Conservation (phyloP, 345 rosid genomes). For the Eucalyptus lansdowneana region DNA sequence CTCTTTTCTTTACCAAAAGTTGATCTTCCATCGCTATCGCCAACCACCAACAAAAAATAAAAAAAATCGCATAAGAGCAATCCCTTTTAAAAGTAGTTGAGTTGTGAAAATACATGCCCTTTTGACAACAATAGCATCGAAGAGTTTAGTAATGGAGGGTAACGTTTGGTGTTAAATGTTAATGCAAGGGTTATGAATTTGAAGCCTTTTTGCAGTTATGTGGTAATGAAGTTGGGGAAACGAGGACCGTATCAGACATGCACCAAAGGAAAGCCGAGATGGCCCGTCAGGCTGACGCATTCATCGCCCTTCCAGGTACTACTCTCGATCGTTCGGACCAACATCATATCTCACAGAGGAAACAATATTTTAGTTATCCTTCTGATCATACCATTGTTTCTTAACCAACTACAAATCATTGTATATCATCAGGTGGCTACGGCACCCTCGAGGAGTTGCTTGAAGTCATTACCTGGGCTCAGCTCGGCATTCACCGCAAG, state of each 20-base stretch:
- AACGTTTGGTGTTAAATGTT: background rate
- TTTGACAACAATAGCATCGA: background rate
- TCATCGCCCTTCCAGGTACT: constrained; percentile 88
- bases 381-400: background rate
- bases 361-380: background rate
- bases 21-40: background rate
- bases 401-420: background rate
- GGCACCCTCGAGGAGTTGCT: constrained; percentile 93
- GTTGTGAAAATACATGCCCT: background rate
- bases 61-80: background rate
- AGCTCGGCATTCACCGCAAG: constrained; percentile 88
- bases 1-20: background rate
- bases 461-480: constrained; percentile 98
- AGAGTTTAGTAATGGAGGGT: background rate
- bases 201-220: constrained; percentile 36
- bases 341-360: background rate
- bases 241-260: constrained; percentile 85
- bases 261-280: constrained; percentile 95
- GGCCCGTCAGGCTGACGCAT: constrained; percentile 95
- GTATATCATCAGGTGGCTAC: constrained; percentile 55
- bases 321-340: background rate
- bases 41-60: background rate
- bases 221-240: constrained; percentile 81
- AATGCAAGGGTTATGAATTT: background rate
- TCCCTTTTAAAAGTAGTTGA: background rate